Evolutionary conservation across 2,329 filamentous ascomycete genomes (phyloP).

Genomic region (Beauveria australis): DNA sequence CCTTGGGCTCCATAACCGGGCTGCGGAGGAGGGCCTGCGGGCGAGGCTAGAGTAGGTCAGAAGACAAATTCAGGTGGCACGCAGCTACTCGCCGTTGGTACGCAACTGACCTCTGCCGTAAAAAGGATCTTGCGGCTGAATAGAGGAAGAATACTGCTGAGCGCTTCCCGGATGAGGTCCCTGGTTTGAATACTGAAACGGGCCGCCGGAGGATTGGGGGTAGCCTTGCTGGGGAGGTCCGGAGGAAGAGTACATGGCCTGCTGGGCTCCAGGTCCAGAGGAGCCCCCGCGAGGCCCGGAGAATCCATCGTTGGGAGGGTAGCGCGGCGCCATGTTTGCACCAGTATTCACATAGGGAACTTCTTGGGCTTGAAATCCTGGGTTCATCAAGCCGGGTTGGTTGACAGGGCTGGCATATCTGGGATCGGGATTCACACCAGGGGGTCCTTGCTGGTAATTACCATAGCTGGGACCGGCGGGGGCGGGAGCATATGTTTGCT

Average conservation of each 20-base stretch:
- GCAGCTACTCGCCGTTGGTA: slow-evolving; percentile 17
- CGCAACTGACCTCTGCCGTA: slow-evolving; percentile 53
- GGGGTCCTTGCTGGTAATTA: slow-evolving; percentile 18
- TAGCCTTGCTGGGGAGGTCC: slow-evolving; percentile 25
- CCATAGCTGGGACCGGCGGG: slow-evolving; percentile 23
- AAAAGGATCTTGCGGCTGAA: slow-evolving; percentile 44
- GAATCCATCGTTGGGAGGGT: slow-evolving; percentile 25
- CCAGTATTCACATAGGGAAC: slow-evolving; percentile 28
- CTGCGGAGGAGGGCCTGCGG: slow-evolving; percentile 34
- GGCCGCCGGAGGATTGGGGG: slow-evolving; percentile 19
- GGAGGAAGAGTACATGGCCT: slow-evolving; percentile 25
- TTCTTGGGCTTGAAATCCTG: slow-evolving; percentile 24
- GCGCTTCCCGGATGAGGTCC: slow-evolving; percentile 21
- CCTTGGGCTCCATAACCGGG: slow-evolving; percentile 28
- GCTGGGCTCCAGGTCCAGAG: slow-evolving; percentile 23
- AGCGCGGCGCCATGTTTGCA: slow-evolving; percentile 24
- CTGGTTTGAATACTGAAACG: slow-evolving; percentile 28
- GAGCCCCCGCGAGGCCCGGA: slow-evolving; percentile 21
- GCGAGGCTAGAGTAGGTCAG: slow-evolving; percentile 39
- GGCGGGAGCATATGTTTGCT: slow-evolving; percentile 21
- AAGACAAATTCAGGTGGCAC: slow-evolving; percentile 3
- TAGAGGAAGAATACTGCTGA: slow-evolving; percentile 26
- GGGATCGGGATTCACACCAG: slow-evolving; percentile 24
- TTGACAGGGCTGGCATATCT: slow-evolving; percentile 23
- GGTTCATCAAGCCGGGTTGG: slow-evolving; percentile 23